Evolutionary conservation across 495 filamentous ascomycete species (phyloP), one percentile per base, ranked within the genome.

Genomic region (Lasiosphaeris hirsuta): DNA sequence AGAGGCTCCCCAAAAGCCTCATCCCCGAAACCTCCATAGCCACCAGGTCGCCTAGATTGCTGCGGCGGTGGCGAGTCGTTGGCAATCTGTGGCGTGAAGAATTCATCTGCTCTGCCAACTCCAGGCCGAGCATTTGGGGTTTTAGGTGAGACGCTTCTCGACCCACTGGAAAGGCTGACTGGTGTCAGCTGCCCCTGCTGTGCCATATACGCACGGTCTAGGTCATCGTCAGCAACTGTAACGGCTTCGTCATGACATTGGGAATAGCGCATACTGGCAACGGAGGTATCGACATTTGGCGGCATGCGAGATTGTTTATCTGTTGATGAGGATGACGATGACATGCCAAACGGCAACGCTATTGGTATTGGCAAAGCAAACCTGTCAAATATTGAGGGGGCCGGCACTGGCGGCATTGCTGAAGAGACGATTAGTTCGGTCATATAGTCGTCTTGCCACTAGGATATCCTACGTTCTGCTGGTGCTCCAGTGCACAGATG

Each of bases 401-500:
- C 61, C 0, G 63, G 61, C 18, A 63, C 48, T 14, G 71, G 63
- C 1, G 69, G 66, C 19, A 64, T 59, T 18, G 65, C 68, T 69
- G 56, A 33, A 54, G 18, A 52, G 15, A 3, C 14, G 46, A 59
- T 63, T 57, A 69, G 68, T 54, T 42, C 9, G 33, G 37, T 18
- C 0, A 1, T 47, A 13, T 3, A 17, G 23, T 30, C 14, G 6
- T 14, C 17, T 7, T 14, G 30, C 18, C 9, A 17, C 23, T 23
- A 5, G 18, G 7, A 38, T n/a, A 10, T 56, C 76, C 52, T 74
- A 76, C 75, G 64, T 51, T 77, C 72, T 57, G 67, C 51, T n/a
- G 68, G 49, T 13, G 63, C 55, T 51, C 64, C 64, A 42, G 74
- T 69, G 71, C 90, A 96, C 55, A 88, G 70, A 80, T 98, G 94